Conservation (phyloP, 2,329 filamentous ascomycete species). For the Polytolypa hystricis region DNA sequence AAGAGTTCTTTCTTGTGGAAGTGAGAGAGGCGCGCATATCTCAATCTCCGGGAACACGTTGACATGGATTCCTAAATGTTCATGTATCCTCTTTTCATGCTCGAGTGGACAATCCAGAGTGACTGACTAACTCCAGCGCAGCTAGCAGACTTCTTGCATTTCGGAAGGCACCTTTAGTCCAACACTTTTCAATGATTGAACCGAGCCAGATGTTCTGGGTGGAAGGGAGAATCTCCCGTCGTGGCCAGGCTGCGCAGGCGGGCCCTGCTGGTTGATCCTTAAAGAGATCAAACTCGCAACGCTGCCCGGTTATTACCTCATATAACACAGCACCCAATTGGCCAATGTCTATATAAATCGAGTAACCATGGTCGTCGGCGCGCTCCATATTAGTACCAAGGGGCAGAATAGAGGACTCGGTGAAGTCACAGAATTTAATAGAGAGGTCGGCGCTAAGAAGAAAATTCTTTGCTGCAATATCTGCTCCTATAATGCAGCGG, state of each 20-base stretch:
- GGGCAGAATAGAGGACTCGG: conserved; percentile 9
- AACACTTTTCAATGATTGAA: conserved; percentile 5
- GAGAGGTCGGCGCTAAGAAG: conserved; percentile 15
- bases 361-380: conserved; percentile 7
- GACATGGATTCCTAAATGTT: conserved; percentile 1
- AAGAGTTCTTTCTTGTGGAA: background rate
- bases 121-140: conserved; percentile 5
- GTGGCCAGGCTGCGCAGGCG: background rate
- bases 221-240: background rate
- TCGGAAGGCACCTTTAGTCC: conserved; percentile 2
- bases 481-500: conserved; percentile 16
- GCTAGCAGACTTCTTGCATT: conserved; percentile 1
- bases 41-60: background rate
- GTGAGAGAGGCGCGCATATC: background rate
- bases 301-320: conserved; percentile 6
- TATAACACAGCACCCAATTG: conserved; percentile 8
- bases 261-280: background rate
- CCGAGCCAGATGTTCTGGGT: conserved; percentile 4
- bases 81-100: conserved; percentile 10
- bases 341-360: conserved; percentile 10
- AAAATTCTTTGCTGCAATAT: conserved; percentile 20
- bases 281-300: conserved; percentile 6
- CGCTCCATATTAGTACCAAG: conserved; percentile 7
- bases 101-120: conserved; percentile 4
- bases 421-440: conserved; percentile 15